Conservation (phyloP, 768 basidiomycete species). For the Peribolospora kevripleyi region DNA sequence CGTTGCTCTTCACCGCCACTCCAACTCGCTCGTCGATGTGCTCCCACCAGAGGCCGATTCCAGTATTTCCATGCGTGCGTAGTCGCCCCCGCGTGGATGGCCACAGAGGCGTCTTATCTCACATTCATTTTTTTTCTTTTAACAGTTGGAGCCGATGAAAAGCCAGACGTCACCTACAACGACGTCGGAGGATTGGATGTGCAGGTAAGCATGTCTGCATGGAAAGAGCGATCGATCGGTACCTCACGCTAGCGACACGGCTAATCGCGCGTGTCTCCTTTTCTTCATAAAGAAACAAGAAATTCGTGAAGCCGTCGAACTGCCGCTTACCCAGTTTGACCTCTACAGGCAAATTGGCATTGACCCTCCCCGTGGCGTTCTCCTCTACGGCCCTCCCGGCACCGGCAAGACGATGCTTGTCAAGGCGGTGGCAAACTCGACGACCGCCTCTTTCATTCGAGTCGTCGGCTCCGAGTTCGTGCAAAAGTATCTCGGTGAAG, state of each 20-base stretch:
- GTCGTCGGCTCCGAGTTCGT: conserved; percentile 98
- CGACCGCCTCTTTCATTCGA: conserved; percentile 89
- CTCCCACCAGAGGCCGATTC: conserved; percentile 96
- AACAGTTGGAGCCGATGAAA: conserved; percentile 61
- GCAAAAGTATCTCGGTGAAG: conserved; percentile 97
- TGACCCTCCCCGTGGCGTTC: conserved; percentile 88
- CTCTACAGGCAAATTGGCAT: conserved; percentile 99
- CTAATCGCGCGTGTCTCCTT: too few relatives aligned
- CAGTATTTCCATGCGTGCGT: conserved; percentile 51
- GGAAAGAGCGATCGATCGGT: too few relatives aligned
- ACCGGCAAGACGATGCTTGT: conserved; percentile 98
- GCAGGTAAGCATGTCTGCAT: too few relatives aligned
- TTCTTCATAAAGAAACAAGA: conserved; percentile 62
- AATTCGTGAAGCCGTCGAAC: conserved; percentile 90
- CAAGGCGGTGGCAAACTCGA: conserved; percentile 96
- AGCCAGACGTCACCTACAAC: conserved; percentile 73
- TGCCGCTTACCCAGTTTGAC: conserved; percentile 85
- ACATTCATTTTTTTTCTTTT: too few relatives aligned
- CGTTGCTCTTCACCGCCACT: conserved; percentile 95
- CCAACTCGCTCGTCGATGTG: conserved; percentile 93
- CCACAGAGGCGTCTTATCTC: too few relatives aligned
- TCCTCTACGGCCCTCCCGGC: conserved; percentile 91
- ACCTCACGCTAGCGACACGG: too few relatives aligned
- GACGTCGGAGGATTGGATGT: conserved; percentile 94
- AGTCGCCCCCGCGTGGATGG: background rate